Conservation (phyloP, 2,329 filamentous ascomycete genomes). For the Hypomyces rosellus region DNA sequence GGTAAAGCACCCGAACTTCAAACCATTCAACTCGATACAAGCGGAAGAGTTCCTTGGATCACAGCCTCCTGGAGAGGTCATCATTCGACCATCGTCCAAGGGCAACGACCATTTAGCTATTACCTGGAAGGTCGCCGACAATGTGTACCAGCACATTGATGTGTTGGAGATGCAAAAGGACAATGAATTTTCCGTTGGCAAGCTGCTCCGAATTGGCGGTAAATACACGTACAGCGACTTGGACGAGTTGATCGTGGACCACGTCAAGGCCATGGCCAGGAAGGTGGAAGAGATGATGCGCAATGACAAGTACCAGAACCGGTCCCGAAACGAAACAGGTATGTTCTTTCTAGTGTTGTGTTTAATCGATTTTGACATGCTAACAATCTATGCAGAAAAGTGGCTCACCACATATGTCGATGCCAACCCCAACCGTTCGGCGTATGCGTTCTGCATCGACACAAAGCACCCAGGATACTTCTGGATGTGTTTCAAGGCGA, state of each 20-base stretch:
- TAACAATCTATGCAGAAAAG: conserved; percentile 56
- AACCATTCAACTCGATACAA: conserved; percentile 83
- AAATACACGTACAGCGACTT: conserved; percentile 93
- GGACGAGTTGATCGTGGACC: conserved; percentile 93
- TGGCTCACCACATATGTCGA: conserved; percentile 96
- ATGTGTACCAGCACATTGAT: conserved; percentile 96
- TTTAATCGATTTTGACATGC: background rate
- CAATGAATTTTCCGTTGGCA: conserved; percentile 90
- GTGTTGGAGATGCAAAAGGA: conserved; percentile 96
- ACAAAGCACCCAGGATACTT: conserved; percentile 91
- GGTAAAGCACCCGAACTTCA: conserved; percentile 96
- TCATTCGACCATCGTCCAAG: conserved; percentile 92
- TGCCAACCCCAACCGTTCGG: conserved; percentile 87
- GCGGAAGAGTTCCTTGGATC: conserved; percentile 90
- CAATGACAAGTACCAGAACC: conserved; percentile 87
- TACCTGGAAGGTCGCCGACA: conserved; percentile 96
- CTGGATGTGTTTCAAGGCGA: conserved; percentile 92
- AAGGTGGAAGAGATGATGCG: conserved; percentile 96
- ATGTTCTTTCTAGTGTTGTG: conserved; percentile 35
- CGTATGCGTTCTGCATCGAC: conserved; percentile 95
- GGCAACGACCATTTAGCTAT: conserved; percentile 92
- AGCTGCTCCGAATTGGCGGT: conserved; percentile 74
- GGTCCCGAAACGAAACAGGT: conserved; percentile 78
- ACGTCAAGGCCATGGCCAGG: conserved; percentile 94
- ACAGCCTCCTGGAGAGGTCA: conserved; percentile 79